Base-by-base conservation (phyloP, 352 stramenopile species). In the Globisporangium lucens region DNA sequence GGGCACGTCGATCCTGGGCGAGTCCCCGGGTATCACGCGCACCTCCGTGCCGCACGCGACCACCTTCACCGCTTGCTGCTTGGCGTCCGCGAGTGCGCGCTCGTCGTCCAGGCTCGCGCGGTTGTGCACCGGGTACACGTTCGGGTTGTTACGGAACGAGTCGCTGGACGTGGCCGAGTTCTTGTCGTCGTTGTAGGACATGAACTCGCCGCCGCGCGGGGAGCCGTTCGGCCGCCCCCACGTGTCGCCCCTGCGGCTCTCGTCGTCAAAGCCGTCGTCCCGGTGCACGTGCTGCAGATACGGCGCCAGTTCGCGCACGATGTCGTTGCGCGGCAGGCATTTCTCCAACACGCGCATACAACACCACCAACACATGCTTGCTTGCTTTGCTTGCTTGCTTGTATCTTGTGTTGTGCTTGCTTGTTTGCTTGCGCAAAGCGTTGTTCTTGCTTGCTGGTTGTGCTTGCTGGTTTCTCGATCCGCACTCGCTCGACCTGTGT, bases 271-370 rank as follows among this genome's bases (percentile, higher is more conserved):
- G 36, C 65, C 63, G 69, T 94, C 86, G 41, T 94, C 86, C 53
- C 79, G 78, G 67, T 94, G 86, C 29, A 92, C 85, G 68, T 95
- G 85, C 79, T 95, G 83, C 58, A 95, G 65, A 65, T 95, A 95
- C 30, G 88, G 88, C 68, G 86, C 86, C 49, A 95, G 75, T 66
- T 95, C 88, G 41, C 86, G 83, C 63, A 95, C 88, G 41, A 95
- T 95, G 69, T 95, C 88, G 68, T 95, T 95, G 33, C 86, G 86
- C 41, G 88, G 88, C 56, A 95, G 72, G 66, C 86, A 94, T 65
- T 91, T 91, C 68, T 95, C 87, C 68, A 95, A 64, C 56, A 93
- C 80, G 67, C 86, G 88, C 84, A 95, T 95, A 65, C 88, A 95
- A 72, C 88, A 95, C 86, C 87, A 93, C 88, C 88, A 95, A 69